Conservation (phyloP, 176 grass and related monocot species). For the Phoenix roebelenii region DNA sequence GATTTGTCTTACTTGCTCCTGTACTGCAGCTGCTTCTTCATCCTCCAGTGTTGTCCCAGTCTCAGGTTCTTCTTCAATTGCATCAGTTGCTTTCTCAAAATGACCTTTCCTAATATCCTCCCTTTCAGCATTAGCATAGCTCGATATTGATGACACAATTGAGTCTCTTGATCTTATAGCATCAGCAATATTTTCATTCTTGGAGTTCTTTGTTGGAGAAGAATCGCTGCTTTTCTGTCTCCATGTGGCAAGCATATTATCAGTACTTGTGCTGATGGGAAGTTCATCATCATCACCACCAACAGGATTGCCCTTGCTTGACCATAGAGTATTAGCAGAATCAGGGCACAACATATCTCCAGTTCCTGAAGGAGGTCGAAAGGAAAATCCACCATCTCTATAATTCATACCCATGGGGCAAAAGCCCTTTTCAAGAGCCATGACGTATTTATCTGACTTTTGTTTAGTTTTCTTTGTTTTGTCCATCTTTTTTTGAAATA, state of each 20-base stretch:
- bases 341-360: conserved; percentile 34
- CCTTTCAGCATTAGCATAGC: conserved; percentile 51
- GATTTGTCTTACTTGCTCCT: conserved; percentile 97
- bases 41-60: conserved; percentile 60
- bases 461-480: conserved; percentile 36
- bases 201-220: conserved; percentile 61
- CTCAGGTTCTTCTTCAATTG: conserved; percentile 56
- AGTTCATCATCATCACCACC: conserved; percentile 40
- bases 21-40: conserved; percentile 88
- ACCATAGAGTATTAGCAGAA: conserved; percentile 43
- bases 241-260: conserved; percentile 86
- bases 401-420: conserved; percentile 26
- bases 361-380: conserved; percentile 58
- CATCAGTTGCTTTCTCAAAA: conserved; percentile 52
- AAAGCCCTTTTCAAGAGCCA: conserved; percentile 31
- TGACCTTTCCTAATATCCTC: conserved; percentile 50
- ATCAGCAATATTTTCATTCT: conserved; percentile 63
- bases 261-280: conserved; percentile 50
- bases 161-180: conserved; percentile 70
- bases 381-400: conserved; percentile 56
- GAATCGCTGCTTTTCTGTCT: conserved; percentile 75
- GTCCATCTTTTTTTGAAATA: conserved; percentile 17
- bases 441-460: conserved; percentile 24
- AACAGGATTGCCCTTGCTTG: conserved; percentile 46
- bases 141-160: conserved; percentile 47